Evolutionary conservation across 768 basidiomycete species (phyloP).

Genomic region (Sutorius australiensis): DNA sequence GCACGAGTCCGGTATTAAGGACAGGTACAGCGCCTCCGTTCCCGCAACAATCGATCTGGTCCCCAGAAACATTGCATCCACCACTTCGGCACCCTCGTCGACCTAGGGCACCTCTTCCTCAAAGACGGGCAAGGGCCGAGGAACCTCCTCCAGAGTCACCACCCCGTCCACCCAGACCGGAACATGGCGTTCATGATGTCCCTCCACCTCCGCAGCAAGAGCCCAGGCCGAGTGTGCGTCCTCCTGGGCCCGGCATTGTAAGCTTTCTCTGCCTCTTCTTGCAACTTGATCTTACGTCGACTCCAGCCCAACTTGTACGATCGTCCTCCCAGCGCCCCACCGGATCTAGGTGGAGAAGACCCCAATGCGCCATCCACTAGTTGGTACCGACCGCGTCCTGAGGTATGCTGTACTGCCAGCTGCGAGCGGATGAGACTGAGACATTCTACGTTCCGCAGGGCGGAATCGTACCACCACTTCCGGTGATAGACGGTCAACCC

Average conservation of each 20-base stretch:
- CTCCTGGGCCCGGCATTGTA: constrained; percentile 24
- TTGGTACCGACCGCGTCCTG: constrained; percentile 23
- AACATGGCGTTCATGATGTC: neutral
- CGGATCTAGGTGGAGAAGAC: constrained; percentile 13
- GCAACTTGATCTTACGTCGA: constrained; percentile 1
- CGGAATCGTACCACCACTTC: constrained; percentile 25
- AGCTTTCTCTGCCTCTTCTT: neutral
- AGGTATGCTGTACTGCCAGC: constrained; percentile 12
- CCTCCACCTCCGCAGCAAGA: constrained; percentile 9
- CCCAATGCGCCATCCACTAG: constrained; percentile 14
- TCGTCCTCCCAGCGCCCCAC: constrained; percentile 27
- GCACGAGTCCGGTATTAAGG: constrained; percentile 36
- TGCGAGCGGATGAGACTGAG: neutral
- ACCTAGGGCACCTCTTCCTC: constrained; percentile 5
- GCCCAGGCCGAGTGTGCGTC: constrained; percentile 20
- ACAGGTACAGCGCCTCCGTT: constrained; percentile 25
- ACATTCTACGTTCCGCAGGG: constrained; percentile 10
- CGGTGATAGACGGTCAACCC: constrained; percentile 14
- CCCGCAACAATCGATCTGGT: constrained; percentile 21
- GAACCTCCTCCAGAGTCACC: neutral
- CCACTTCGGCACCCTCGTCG: constrained; percentile 7
- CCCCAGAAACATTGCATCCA: constrained; percentile 17
- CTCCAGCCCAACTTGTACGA: constrained; percentile 23
- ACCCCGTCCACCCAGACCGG: constrained; percentile 9
- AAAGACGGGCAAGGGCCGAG: neutral